Percentiles rank a stretch among this genome's conserved stretches.
Conservation (phyloP, 1,284 basidiomycete genomes). For the Pholiota adiposa region DNA sequence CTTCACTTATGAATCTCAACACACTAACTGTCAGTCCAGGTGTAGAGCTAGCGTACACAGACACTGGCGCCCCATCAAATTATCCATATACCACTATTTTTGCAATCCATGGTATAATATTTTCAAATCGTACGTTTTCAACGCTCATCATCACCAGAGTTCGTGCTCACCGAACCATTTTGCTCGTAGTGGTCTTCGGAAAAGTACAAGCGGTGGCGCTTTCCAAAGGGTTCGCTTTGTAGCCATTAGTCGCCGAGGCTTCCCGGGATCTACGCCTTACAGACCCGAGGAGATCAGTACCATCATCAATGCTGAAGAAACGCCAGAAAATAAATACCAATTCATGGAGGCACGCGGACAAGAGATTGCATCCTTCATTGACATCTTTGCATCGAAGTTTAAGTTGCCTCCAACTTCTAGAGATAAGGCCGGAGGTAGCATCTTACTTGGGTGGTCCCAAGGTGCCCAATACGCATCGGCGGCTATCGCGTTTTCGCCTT, state of each 20-base stretch:
- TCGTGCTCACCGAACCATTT: background rate
- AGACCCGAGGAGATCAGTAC: background rate
- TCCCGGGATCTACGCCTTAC: background rate
- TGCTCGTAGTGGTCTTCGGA: conserved; percentile 39
- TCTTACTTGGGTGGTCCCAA: background rate
- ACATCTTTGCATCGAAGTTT: background rate
- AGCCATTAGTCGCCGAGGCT: conserved; percentile 9
- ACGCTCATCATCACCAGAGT: background rate
- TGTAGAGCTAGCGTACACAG: background rate
- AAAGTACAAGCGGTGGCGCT: conserved; percentile 43
- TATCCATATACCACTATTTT: background rate
- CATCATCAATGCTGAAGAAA: background rate
- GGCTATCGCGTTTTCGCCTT: background rate
- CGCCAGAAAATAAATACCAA: background rate
- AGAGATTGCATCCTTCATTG: background rate
- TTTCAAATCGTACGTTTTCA: background rate
- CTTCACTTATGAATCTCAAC: background rate
- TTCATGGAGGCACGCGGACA: background rate
- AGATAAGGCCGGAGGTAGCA: background rate
- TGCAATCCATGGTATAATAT: background rate
- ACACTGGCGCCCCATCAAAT: background rate
- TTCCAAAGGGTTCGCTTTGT: conserved; percentile 29
- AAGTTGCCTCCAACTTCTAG: background rate
- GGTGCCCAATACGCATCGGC: background rate
- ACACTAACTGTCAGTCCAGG: background rate